These are phyloP conservation scores for Pisolithus marmoratus DNA, from an alignment of 768 basidiomycete genomes.

Conservation along the genomic window DNA sequence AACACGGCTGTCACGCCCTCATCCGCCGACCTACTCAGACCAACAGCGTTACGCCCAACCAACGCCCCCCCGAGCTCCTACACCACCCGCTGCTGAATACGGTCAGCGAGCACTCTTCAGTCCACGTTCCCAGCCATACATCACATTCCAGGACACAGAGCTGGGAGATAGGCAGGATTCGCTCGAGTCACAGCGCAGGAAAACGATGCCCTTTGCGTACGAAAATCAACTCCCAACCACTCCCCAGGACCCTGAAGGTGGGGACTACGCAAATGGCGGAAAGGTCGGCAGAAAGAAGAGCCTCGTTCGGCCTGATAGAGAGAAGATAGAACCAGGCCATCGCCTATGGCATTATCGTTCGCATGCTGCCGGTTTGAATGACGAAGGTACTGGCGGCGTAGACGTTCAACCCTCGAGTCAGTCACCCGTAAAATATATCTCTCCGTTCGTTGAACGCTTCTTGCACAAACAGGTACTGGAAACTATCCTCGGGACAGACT, in stretches of 20 bases:
- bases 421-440: conserved; percentile 27
- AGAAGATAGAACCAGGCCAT: conserved; percentile 94
- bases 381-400: conserved; percentile 56
- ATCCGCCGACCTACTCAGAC: conserved; percentile 33
- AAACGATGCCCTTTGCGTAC: conserved; percentile 40
- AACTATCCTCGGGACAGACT: conserved; percentile 61
- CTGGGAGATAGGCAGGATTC: conserved; percentile 60
- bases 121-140: conserved; percentile 32
- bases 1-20: conserved; percentile 23
- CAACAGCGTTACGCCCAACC: conserved; percentile 20
- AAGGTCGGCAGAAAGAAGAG: conserved; percentile 81
- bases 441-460: conserved; percentile 4
- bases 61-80: conserved; percentile 13
- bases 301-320: conserved; percentile 86
- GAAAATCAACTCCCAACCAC: conserved; percentile 41
- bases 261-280: conserved; percentile 39
- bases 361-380: conserved; percentile 74
- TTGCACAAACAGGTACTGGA: conserved; percentile 54
- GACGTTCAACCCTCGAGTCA: conserved; percentile 79
- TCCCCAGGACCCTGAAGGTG: conserved; percentile 26
- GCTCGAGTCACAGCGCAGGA: conserved; percentile 51
- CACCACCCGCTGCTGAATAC: conserved; percentile 11
- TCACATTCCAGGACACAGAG: conserved; percentile 67
- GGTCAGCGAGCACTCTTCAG: conserved; percentile 11
- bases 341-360: conserved; percentile 91